Conservation (phyloP, 2,329 filamentous ascomycete species). For the Cladobotryum mycophilum region DNA sequence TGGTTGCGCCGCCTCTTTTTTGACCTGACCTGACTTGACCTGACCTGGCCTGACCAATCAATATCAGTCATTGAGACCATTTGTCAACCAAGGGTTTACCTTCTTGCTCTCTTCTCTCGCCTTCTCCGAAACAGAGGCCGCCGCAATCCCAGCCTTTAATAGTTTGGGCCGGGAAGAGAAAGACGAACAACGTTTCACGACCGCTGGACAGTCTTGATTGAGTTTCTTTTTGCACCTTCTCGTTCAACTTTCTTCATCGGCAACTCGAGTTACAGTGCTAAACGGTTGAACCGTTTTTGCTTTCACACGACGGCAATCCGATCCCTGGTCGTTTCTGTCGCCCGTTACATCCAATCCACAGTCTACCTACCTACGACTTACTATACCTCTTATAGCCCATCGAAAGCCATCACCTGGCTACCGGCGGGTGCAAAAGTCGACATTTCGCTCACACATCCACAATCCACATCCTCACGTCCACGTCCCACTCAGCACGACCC, state of each 20-base stretch:
- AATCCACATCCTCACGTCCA: neutral
- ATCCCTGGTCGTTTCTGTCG: neutral
- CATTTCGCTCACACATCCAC: neutral
- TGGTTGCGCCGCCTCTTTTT: neutral
- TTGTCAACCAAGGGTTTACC: neutral
- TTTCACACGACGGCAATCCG: neutral
- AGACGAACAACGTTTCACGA: neutral
- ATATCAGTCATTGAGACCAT: conserved; percentile 6
- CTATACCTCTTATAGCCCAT: neutral
- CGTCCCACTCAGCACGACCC: neutral
- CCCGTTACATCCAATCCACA: neutral
- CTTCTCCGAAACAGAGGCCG: conserved; percentile 15
- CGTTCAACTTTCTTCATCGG: too few species aligned
- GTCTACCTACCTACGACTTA: neutral
- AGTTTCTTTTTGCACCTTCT: neutral
- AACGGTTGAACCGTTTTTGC: neutral
- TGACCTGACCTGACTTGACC: conserved; percentile 1
- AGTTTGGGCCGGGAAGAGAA: neutral
- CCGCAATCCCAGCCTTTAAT: conserved; percentile 2
- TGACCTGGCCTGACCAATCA: conserved; percentile 3
- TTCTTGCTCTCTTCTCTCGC: conserved; percentile 12
- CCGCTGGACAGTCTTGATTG: conserved; percentile 1
- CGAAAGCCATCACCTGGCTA: neutral
- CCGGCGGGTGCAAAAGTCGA: neutral
- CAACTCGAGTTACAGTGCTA: neutral